Evolutionary conservation across 208 protist species (phyloP).

Genomic region (Porcisia hertigi): DNA sequence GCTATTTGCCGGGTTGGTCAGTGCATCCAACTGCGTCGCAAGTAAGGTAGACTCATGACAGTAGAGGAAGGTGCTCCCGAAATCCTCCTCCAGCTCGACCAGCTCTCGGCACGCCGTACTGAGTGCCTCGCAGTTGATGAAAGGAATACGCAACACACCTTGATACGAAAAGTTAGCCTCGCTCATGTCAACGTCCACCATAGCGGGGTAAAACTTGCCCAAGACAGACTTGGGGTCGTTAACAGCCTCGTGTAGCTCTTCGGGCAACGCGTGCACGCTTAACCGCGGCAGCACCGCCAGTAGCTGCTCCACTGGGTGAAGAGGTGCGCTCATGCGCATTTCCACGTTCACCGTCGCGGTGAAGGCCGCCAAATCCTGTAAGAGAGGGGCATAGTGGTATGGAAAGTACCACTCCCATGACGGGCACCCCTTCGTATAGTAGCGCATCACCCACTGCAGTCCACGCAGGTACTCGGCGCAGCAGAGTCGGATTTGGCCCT

Average conservation of each 20-base stretch:
- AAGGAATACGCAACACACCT: slow-evolving; percentile 85
- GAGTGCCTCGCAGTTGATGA: slow-evolving; percentile 76
- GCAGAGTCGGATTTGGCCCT: slow-evolving; percentile 65
- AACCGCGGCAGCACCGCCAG: slow-evolving; percentile 95
- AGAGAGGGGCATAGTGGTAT: slow-evolving; percentile 98
- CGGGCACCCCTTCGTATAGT: slow-evolving; percentile 98
- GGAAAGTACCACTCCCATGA: slow-evolving; percentile 99
- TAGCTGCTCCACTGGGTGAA: slow-evolving; percentile 98
- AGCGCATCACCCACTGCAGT: slow-evolving; percentile 98
- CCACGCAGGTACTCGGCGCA: slow-evolving; percentile 95
- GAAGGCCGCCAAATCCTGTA: slow-evolving; percentile 84
- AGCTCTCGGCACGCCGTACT: slow-evolving; percentile 57
- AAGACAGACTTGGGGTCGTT: slow-evolving; percentile 91
- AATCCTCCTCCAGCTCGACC: slow-evolving; percentile 76
- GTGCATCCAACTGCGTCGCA: slow-evolving; percentile 35
- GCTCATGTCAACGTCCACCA: slow-evolving; percentile 96
- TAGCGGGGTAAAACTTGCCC: slow-evolving; percentile 97
- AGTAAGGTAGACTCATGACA: slow-evolving; percentile 56
- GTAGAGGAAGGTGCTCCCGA: slow-evolving; percentile 75
- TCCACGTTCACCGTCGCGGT: slow-evolving; percentile 55
- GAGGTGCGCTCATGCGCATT: slow-evolving; percentile 82
- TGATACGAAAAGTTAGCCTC: slow-evolving; percentile 96
- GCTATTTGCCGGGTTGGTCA: slow-evolving; percentile 29
- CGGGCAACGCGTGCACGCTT: slow-evolving; percentile 91
- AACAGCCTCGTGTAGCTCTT: slow-evolving; percentile 91